Percentiles rank a stretch among this genome's conserved stretches.
Evolutionary conservation across 495 filamentous ascomycete genomes (phyloP).

Genomic region (Viridothelium virens): DNA sequence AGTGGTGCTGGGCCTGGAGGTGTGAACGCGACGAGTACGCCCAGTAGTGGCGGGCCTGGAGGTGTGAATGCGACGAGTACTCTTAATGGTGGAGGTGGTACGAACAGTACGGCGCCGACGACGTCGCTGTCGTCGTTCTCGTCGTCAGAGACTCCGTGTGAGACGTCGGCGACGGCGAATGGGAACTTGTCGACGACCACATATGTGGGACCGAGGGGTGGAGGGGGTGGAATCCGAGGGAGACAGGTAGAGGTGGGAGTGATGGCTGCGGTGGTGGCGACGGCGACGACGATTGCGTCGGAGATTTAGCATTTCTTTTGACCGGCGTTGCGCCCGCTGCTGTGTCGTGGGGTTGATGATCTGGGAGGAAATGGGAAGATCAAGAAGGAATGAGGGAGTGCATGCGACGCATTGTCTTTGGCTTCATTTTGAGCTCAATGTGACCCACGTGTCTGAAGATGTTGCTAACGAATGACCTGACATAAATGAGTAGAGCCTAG

Average conservation of each 20-base stretch:
- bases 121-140: background rate
- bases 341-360: background rate
- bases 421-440: conserved; percentile 4
- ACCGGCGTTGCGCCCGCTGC: background rate
- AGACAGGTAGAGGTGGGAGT: background rate
- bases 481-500: background rate
- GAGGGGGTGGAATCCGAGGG: background rate
- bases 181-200: background rate
- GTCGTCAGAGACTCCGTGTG: background rate
- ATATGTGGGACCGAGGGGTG: background rate
- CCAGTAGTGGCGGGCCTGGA: no score
- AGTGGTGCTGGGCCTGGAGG: no score
- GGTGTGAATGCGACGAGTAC: no score
- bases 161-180: background rate
- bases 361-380: background rate
- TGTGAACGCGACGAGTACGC: background rate
- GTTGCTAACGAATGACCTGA: background rate
- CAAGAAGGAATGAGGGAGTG: background rate
- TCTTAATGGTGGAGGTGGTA: background rate
- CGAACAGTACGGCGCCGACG: no score
- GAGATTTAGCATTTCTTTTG: background rate
- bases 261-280: background rate
- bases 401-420: background rate
- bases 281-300: background rate
- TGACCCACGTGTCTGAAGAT: background rate